Evolutionary conservation across 75 land plant species (phyloP).

Genomic region (Selaginella tamariscina): DNA sequence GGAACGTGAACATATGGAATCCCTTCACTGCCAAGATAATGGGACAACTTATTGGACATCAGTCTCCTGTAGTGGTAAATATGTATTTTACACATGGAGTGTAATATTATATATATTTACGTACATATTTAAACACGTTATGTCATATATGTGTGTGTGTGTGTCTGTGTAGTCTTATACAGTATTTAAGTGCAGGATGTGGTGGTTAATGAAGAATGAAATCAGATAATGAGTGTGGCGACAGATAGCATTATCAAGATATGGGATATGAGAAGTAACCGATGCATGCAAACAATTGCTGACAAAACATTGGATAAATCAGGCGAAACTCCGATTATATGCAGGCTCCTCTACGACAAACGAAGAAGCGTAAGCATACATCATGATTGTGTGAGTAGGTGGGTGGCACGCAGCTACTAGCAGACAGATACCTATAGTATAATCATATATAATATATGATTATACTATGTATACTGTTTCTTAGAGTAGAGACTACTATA

Average conservation of each 20-base stretch:
- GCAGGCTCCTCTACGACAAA: constrained; percentile 24
- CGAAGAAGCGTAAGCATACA: constrained; percentile 16
- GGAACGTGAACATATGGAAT: constrained; percentile 34
- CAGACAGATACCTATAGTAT: no score
- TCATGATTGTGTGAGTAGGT: no score
- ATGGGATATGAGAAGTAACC: constrained; percentile 31
- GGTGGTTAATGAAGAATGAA: constrained; percentile 26
- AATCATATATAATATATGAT: no score
- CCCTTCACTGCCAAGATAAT: constrained; percentile 32
- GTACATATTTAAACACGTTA: no score
- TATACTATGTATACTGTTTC: no score
- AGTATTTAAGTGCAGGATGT: constrained; percentile 22
- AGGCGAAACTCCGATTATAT: constrained; percentile 14
- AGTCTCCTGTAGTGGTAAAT: constrained; percentile 29
- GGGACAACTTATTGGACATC: constrained; percentile 27
- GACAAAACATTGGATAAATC: constrained; percentile 19
- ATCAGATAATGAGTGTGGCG: constrained; percentile 29
- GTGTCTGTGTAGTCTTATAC: not conserved
- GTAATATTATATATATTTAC: no score
- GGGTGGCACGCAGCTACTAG: no score
- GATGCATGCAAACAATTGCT: constrained; percentile 29
- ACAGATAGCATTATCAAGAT: constrained; percentile 26
- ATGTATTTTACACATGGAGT: not conserved
- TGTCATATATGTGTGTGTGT: no score
- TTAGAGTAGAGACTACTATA: no score